Evolutionary conservation across 495 filamentous ascomycete species (phyloP).

Genomic region (Lichenothelia convexa): DNA sequence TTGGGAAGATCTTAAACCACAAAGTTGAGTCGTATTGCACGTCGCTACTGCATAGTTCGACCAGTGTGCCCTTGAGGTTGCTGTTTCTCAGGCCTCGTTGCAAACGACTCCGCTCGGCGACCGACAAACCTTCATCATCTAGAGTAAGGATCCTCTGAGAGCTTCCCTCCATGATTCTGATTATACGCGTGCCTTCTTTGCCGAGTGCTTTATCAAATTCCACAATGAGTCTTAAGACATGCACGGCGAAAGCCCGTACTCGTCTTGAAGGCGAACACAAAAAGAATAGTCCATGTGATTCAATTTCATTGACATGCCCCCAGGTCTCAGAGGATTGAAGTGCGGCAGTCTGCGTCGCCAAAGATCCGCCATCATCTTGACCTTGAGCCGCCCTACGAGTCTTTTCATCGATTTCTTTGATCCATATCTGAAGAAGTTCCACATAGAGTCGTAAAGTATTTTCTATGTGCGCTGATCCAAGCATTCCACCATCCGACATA

Average conservation of each 20-base stretch:
- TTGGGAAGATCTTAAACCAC: slow-evolving; percentile 97
- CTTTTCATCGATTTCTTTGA: slow-evolving; percentile 83
- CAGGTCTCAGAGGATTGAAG: slow-evolving; percentile 74
- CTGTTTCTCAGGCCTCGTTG: slow-evolving; percentile 80
- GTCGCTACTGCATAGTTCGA: slow-evolving; percentile 91
- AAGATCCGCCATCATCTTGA: slow-evolving; percentile 34
- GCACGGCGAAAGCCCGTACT: slow-evolving; percentile 80
- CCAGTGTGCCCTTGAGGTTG: slow-evolving; percentile 65
- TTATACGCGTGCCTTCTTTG: slow-evolving; percentile 63
- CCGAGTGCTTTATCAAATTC: slow-evolving; percentile 84
- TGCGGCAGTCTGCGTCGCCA: slow-evolving; percentile 44
- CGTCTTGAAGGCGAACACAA: slow-evolving; percentile 83
- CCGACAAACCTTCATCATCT: slow-evolving; percentile 79
- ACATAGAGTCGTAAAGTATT: slow-evolving; percentile 84
- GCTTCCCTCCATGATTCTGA: slow-evolving; percentile 80
- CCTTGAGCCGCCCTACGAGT: slow-evolving; percentile 54
- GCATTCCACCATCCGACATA: slow-evolving; percentile 95
- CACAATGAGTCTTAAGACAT: slow-evolving; percentile 74
- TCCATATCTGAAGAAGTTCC: slow-evolving; percentile 88
- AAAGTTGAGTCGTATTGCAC: slow-evolving; percentile 84
- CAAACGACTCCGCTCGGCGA: slow-evolving; percentile 79
- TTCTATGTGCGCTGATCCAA: slow-evolving; percentile 88
- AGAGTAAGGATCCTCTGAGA: slow-evolving; percentile 75
- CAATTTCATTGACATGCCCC: slow-evolving; percentile 88
- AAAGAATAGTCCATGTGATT: slow-evolving; percentile 96